phyloP scores from a whole-genome alignment of 163 green algal species.

The Trebouxiophyceae sp. region DNA sequence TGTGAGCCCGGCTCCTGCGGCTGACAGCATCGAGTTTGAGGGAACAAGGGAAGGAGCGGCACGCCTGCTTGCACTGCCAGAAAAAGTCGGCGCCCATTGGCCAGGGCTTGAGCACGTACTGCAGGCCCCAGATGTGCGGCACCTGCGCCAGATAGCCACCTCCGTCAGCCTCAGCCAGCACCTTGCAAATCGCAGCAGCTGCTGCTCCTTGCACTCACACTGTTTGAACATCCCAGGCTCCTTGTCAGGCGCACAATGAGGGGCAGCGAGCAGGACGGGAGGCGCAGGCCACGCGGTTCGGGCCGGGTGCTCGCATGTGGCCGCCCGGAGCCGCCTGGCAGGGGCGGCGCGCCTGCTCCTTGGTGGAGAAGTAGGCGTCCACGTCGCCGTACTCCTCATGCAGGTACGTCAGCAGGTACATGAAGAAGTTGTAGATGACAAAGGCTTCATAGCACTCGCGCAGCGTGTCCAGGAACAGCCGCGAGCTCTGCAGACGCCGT shows the following conservation, averaged over 20 bases:
- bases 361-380: constrained; percentile 59
- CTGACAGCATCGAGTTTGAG: no score
- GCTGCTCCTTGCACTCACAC: no score
- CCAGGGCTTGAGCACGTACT: constrained; percentile 41
- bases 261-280: no score
- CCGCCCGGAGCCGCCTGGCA: no score
- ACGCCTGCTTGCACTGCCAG: constrained; percentile 80
- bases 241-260: no score
- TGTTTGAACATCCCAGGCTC: no score
- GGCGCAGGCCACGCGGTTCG: no score
- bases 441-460: constrained; percentile 93
- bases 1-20: no score
- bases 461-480: constrained; percentile 77
- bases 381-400: constrained; percentile 72
- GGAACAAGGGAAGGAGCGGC: neutral
- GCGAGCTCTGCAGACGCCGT: neutral
- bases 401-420: constrained; percentile 80
- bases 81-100: constrained; percentile 72
- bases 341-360: constrained; percentile 37
- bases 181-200: no score
- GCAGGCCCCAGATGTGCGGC: constrained; percentile 33
- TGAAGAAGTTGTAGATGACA: constrained; percentile 94
- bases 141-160: no score
- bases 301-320: no score
- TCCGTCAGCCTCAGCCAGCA: no score